Percentiles rank a stretch among this genome's conserved stretches.
Conservation (phyloP, 75 land plant species). For the Picea glauca region DNA sequence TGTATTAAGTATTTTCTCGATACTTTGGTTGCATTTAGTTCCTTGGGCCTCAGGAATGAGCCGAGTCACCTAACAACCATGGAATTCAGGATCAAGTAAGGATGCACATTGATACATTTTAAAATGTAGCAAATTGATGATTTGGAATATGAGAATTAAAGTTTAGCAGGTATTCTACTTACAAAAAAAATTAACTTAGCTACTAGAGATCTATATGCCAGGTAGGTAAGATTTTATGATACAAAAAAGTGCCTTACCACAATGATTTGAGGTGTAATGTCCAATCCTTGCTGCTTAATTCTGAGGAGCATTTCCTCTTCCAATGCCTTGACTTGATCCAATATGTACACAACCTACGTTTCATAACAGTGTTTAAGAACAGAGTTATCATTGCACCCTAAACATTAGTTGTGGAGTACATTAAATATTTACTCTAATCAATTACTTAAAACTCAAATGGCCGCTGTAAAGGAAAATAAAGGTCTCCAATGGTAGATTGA, state of each 20-base stretch:
- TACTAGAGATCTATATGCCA: not conserved
- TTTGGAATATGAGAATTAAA: no score
- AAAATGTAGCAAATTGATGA: not conserved
- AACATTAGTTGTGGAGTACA: not conserved
- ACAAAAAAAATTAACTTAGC: not conserved
- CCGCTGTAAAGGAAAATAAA: not conserved
- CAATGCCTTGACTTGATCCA: slow-evolving; percentile 76
- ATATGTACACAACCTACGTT: slow-evolving; percentile 58
- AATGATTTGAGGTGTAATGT: slow-evolving; percentile 52
- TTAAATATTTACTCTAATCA: not conserved
- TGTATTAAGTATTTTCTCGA: slow-evolving; percentile 55
- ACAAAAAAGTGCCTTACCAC: slow-evolving; percentile 36
- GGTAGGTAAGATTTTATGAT: slow-evolving; percentile 19
- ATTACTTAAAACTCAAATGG: not conserved
- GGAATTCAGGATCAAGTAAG: not conserved
- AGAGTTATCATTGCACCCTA: not conserved
- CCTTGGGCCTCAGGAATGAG: slow-evolving; percentile 65
- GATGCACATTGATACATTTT: not conserved
- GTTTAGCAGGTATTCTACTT: not conserved
- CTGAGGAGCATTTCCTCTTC: slow-evolving; percentile 55
- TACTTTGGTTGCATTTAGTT: slow-evolving; percentile 53
- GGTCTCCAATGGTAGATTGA: not conserved
- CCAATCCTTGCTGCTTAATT: slow-evolving; percentile 58
- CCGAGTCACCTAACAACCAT: slow-evolving; percentile 46
- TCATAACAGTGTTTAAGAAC: not conserved